Conservation (phyloP, 768 basidiomycete species). For the Hydnum rufescens region DNA sequence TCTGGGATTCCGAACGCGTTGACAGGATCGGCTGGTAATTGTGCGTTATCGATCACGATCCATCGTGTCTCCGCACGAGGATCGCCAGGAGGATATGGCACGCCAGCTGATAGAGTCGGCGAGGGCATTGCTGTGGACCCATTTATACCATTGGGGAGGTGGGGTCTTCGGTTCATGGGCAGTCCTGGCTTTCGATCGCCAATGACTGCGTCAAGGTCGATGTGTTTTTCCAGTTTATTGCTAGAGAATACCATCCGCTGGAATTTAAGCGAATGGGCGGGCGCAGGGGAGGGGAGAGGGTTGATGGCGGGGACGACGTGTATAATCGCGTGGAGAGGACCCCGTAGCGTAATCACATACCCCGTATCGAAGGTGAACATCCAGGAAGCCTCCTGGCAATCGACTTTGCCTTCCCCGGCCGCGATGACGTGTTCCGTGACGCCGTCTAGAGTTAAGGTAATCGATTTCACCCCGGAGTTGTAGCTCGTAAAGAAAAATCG, state of each 20-base stretch:
- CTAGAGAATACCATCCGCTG: conserved; percentile 60
- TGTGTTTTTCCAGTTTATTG: conserved; percentile 49
- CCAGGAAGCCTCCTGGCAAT: conserved; percentile 59
- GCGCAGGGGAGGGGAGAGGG: background rate
- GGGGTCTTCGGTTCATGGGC: background rate
- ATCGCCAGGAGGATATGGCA: background rate
- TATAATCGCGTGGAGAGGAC: conserved; percentile 52
- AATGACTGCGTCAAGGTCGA: conserved; percentile 41
- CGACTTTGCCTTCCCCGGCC: conserved; percentile 35
- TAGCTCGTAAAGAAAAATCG: conserved; percentile 73
- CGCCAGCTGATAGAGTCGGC: no score
- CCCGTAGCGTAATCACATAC: conserved; percentile 56
- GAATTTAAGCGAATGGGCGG: conserved; percentile 30
- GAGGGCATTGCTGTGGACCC: background rate
- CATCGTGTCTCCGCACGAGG: no score
- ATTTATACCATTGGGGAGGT: background rate
- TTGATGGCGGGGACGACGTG: conserved; percentile 16
- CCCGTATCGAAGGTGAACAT: conserved; percentile 66
- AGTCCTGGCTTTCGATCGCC: conserved; percentile 16
- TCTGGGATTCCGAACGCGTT: conserved; percentile 80
- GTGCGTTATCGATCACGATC: conserved; percentile 32
- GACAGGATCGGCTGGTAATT: conserved; percentile 65
- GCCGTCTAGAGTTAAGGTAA: conserved; percentile 61
- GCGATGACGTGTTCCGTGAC: conserved; percentile 35
- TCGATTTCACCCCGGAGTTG: conserved; percentile 68